Evolutionary conservation across 2,329 filamentous ascomycete genomes (phyloP).

Genomic region (Pseudogymnoascus sp.): DNA sequence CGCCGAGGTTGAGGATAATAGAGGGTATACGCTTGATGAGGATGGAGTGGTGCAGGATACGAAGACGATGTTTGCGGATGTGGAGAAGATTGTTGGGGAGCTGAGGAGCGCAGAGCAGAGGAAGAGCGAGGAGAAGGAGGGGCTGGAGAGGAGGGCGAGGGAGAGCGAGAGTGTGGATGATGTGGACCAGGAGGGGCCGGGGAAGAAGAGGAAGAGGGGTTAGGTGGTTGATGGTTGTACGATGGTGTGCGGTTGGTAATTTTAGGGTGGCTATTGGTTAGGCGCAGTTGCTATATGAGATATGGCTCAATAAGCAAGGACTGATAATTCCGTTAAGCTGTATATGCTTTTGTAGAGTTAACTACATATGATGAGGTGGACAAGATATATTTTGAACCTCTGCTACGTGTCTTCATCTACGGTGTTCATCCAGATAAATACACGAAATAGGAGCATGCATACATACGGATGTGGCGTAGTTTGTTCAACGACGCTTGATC

Average conservation of each 20-base stretch:
- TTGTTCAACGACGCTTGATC: neutral
- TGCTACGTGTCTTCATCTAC: neutral
- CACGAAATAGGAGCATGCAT: neutral
- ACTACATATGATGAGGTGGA: neutral
- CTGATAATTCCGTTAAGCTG: neutral
- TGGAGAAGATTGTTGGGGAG: conserved; percentile 45
- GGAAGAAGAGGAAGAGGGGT: neutral
- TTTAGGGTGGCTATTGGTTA: neutral
- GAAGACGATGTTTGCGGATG: conserved; percentile 79
- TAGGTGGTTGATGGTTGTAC: neutral
- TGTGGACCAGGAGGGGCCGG: neutral
- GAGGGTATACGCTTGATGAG: conserved; percentile 61
- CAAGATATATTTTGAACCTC: neutral
- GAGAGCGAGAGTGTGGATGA: conserved; percentile 6
- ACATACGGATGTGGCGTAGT: neutral
- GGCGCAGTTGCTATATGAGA: neutral
- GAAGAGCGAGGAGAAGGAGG: conserved; percentile 21
- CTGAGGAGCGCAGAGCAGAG: conserved; percentile 25
- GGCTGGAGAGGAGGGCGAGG: conserved; percentile 22
- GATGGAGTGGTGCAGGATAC: conserved; percentile 84
- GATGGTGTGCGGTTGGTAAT: neutral
- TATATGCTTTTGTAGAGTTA: neutral
- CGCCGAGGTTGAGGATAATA: conserved; percentile 32
- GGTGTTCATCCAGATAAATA: neutral
- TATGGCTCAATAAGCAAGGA: conserved; percentile 2